Evolutionary conservation across 352 stramenopile genomes (phyloP), one percentile per base, ranked within the genome.

Genomic region (Phytophthora hybrid): DNA sequence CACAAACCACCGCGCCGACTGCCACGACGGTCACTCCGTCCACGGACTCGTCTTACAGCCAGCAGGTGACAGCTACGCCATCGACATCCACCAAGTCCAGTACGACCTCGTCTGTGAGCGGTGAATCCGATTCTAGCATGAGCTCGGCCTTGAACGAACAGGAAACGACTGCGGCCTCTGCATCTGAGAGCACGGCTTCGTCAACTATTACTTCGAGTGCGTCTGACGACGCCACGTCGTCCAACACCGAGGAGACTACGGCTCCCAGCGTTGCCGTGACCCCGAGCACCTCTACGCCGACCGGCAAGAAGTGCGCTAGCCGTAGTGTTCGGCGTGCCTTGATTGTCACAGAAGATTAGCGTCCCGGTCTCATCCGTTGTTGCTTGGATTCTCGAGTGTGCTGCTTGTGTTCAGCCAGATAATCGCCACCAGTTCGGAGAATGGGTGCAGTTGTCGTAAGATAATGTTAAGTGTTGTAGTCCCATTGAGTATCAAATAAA

Each of bases 251-350:
- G n/a, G 63, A 64, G 1, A 72, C 65, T 9, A 66, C 47, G 18
- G 26, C 57, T 44, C 18, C 57, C 26, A 56, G 34, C 53, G 19
- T 29, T 23, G 62, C 65, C 8, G 57, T 31, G 39, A 34, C 21
- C 11, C 47, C 57, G 1, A 67, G 26, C 14, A 52, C 57, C 18
- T 66, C 57, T 2, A 57, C 57, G 37, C 58, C 49, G 16, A 72
- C 26, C 0, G 26, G 19, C 5, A 51, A 67, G 26, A 73, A 67
- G 49, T 73, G 66, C 41, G 37, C 37, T 26, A 62, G 23, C 58
- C 58, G 66, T 41, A 49, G 66, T 9, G 23, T 73, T 19, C 66
- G 66, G n/a, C 66, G 66, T 51, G 49, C n/a, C 14, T 73, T 67
- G 59, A 58, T 19, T 52, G 32, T 19, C 1, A 7, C 8, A 2